A percentile compares a stretch with the other conserved stretches of the same genome.
phyloP scores from a whole-genome alignment of 768 basidiomycete genomes.

The Hygrocybe punicea region DNA sequence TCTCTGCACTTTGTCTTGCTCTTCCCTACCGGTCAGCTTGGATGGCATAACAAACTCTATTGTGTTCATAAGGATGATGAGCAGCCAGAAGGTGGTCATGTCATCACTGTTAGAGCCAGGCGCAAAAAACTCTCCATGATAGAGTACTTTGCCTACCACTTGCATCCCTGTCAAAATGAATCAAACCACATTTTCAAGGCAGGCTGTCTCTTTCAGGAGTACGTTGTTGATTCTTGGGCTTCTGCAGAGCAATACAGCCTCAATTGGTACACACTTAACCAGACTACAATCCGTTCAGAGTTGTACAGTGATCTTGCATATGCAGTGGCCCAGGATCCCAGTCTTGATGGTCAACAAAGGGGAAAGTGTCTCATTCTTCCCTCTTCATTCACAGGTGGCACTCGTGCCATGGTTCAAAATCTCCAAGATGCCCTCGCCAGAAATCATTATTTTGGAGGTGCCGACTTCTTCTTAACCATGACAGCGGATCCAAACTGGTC shows the following conservation, averaged over 20 bases:
- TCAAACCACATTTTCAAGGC: slow-evolving; percentile 29
- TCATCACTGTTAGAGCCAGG: not conserved
- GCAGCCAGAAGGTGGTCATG: not conserved
- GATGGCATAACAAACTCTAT: slow-evolving; percentile 31
- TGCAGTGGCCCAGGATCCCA: slow-evolving; percentile 20
- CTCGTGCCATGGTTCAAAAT: slow-evolving; percentile 42
- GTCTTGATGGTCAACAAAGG: slow-evolving; percentile 26
- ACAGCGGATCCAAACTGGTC: slow-evolving; percentile 45
- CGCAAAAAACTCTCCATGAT: slow-evolving; percentile 24
- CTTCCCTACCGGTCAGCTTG: slow-evolving; percentile 39
- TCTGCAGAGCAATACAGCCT: slow-evolving; percentile 38
- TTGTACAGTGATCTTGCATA: slow-evolving; percentile 35
- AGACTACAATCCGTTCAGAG: slow-evolving; percentile 32
- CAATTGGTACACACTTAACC: slow-evolving; percentile 30
- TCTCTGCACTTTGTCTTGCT: slow-evolving; percentile 45
- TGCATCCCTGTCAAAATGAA: slow-evolving; percentile 24
- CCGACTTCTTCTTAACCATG: slow-evolving; percentile 46
- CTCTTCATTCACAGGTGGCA: slow-evolving; percentile 40
- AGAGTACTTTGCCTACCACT: slow-evolving; percentile 26
- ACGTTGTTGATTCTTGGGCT: slow-evolving; percentile 40
- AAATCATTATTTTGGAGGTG: slow-evolving; percentile 26
- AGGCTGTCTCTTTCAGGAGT: slow-evolving; percentile 40
- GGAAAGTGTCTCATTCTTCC: slow-evolving; percentile 40
- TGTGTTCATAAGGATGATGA: not conserved
- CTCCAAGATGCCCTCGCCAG: slow-evolving; percentile 48